These are phyloP conservation scores for Ramichloridium luteum DNA, from an alignment of 2,329 filamentous ascomycete genomes.

Conservation along the genomic window DNA sequence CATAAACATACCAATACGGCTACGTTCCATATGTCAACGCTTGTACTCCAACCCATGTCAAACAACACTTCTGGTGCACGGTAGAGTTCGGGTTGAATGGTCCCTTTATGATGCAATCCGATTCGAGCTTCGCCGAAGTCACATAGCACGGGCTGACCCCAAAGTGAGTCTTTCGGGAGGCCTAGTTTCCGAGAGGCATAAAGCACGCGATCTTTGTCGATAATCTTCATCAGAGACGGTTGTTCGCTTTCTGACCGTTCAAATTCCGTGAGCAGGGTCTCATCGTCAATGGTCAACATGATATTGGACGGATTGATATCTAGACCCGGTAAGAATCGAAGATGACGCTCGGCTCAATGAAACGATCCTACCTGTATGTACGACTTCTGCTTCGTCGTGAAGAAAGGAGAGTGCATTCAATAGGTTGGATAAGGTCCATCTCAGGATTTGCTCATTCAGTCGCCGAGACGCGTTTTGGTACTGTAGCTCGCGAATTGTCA, in stretches of 20 bases:
- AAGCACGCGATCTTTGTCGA: slow-evolving; percentile 10
- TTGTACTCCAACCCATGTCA: slow-evolving; percentile 20
- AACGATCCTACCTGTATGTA: slow-evolving; percentile 9
- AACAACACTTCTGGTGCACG: slow-evolving; percentile 22
- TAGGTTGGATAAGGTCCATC: slow-evolving; percentile 4
- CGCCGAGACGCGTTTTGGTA: slow-evolving; percentile 1
- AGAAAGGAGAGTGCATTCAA: slow-evolving; percentile 7
- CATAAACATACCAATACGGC: slow-evolving; percentile 17
- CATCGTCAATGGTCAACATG: slow-evolving; percentile 13
- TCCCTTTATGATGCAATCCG: slow-evolving; percentile 1
- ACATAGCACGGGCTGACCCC: slow-evolving; percentile 11
- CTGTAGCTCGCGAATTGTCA: slow-evolving; percentile 8
- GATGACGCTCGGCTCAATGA: not conserved
- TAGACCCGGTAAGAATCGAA: slow-evolving; percentile 2
- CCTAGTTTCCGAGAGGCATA: slow-evolving; percentile 11
- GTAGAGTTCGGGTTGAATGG: slow-evolving; percentile 17
- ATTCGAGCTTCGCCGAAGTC: slow-evolving; percentile 15
- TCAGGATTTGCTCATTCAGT: slow-evolving; percentile 5
- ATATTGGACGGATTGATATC: slow-evolving; percentile 15
- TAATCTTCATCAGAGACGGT: slow-evolving; percentile 11
- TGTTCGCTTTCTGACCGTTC: slow-evolving; percentile 9
- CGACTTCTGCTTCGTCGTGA: slow-evolving; percentile 9
- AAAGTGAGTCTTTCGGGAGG: slow-evolving; percentile 6
- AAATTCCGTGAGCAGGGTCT: slow-evolving; percentile 10
- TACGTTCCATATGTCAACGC: slow-evolving; percentile 24